Conservation (phyloP, 2,329 filamentous ascomycete genomes). For the Venturiaceae sp. region DNA sequence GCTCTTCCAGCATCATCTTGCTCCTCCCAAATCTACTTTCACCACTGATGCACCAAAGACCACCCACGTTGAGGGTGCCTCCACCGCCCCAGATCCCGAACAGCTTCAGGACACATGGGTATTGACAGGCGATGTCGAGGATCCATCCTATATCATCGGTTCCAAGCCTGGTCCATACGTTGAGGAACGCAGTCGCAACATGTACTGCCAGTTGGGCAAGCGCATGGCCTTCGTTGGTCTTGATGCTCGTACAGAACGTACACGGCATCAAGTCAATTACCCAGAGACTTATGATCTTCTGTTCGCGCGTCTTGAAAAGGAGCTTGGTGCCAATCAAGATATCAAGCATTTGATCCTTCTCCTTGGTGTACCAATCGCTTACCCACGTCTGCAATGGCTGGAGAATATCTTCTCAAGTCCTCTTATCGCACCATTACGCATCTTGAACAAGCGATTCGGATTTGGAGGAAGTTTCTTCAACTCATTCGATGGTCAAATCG, state of each 20-base stretch:
- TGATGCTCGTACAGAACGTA: slow-evolving; percentile 61
- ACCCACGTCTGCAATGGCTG: slow-evolving; percentile 79
- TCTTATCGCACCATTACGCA: slow-evolving; percentile 76
- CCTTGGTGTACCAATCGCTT: slow-evolving; percentile 62
- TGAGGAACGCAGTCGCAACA: slow-evolving; percentile 48
- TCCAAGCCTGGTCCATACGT: slow-evolving; percentile 60
- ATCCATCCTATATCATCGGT: slow-evolving; percentile 71
- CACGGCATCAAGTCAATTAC: slow-evolving; percentile 89
- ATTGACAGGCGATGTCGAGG: slow-evolving; percentile 43
- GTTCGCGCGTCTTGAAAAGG: slow-evolving; percentile 43
- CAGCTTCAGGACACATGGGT: slow-evolving; percentile 72
- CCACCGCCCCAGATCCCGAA: slow-evolving; percentile 50
- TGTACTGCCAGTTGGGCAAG: slow-evolving; percentile 55
- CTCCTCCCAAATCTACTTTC: slow-evolving; percentile 76
- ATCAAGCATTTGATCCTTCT: slow-evolving; percentile 55
- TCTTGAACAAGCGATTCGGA: slow-evolving; percentile 85
- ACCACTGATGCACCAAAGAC: slow-evolving; percentile 61
- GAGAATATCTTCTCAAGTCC: slow-evolving; percentile 87
- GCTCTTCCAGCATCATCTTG: slow-evolving; percentile 65
- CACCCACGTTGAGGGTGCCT: slow-evolving; percentile 37
- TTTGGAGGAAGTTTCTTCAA: slow-evolving; percentile 83
- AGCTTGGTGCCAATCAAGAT: slow-evolving; percentile 42
- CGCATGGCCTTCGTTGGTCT: slow-evolving; percentile 55
- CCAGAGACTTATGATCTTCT: slow-evolving; percentile 52
- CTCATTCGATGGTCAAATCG: slow-evolving; percentile 72